These are phyloP conservation scores for Globomyces sp. DNA, from an alignment of 371 early-diverging fungal genomes.

Conservation along the genomic window DNA sequence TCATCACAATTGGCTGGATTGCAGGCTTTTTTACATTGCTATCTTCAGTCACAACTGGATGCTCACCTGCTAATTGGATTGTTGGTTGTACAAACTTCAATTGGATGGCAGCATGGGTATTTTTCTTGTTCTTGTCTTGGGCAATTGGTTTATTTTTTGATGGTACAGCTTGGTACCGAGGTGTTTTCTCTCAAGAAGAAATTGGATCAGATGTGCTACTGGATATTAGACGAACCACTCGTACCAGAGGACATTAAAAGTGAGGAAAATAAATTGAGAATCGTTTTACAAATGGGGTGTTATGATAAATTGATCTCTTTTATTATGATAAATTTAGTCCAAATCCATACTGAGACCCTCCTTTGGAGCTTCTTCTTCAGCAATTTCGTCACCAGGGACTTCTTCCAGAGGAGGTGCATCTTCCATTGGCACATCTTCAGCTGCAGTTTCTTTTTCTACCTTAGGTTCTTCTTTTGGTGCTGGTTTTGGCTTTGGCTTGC, in stretches of 20 bases:
- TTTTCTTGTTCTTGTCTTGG: conserved; percentile 20
- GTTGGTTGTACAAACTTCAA: conserved; percentile 22
- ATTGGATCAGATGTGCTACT: conserved; percentile 19
- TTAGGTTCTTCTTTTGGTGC: conserved; percentile 10
- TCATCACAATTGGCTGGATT: conserved; percentile 19
- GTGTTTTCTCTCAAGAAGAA: conserved; percentile 8
- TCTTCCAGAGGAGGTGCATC: conserved; percentile 16
- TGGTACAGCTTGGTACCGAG: conserved; percentile 19
- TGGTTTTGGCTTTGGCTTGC: conserved; percentile 21
- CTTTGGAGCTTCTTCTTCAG: neutral
- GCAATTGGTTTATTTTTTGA: conserved; percentile 20
- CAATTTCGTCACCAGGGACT: neutral
- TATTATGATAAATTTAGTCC: conserved; percentile 24
- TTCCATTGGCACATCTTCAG: conserved; percentile 18
- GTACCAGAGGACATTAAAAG: too few relatives aligned
- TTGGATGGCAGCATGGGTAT: conserved; percentile 21
- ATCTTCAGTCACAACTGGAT: conserved; percentile 7
- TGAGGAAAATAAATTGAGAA: too few relatives aligned
- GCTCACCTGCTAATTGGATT: neutral
- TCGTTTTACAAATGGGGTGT: too few relatives aligned
- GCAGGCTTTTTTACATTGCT: conserved; percentile 16
- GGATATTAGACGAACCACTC: conserved; percentile 12
- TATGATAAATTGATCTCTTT: too few relatives aligned
- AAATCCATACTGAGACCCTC: conserved; percentile 32
- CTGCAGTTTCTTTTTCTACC: neutral